phyloP scores from a whole-genome alignment of 2,329 filamentous ascomycete species.

The Westerdykella sp. region DNA sequence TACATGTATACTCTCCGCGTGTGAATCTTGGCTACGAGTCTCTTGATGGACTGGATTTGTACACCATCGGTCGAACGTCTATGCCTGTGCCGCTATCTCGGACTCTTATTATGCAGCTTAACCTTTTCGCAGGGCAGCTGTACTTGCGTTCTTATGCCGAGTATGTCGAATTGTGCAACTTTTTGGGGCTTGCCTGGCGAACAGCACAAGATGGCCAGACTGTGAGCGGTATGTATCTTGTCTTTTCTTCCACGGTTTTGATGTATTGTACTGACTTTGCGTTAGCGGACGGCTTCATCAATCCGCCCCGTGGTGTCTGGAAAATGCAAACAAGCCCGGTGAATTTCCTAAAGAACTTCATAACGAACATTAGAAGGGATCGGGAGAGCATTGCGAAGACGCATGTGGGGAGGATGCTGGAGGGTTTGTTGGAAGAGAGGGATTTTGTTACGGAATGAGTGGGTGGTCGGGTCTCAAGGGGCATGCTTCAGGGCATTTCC shows the following conservation, averaged over 20 bases:
- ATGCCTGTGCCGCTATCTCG: constrained; percentile 9
- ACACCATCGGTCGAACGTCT: constrained; percentile 27
- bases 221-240: constrained; percentile 11
- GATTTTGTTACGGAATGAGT: constrained; percentile 19
- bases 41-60: constrained; percentile 46
- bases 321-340: constrained; percentile 39
- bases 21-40: constrained; percentile 26
- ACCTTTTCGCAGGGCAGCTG: constrained; percentile 62
- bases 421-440: constrained; percentile 31
- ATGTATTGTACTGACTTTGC: too few relatives aligned
- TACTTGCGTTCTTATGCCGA: constrained; percentile 53
- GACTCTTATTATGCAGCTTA: constrained; percentile 46
- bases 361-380: constrained; percentile 25
- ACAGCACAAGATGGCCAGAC: constrained; percentile 14
- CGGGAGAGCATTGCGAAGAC: constrained; percentile 40
- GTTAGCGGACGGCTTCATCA: constrained; percentile 31
- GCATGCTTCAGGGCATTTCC: too few relatives aligned
- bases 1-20: constrained; percentile 52
- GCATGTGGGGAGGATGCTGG: constrained; percentile 40
- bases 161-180: constrained; percentile 49
- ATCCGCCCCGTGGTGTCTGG: constrained; percentile 21
- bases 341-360: constrained; percentile 36
- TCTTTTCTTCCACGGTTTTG: too few relatives aligned
- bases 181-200: constrained; percentile 45
- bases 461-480: too few relatives aligned